Conservation (phyloP, 495 filamentous ascomycete genomes). For the Choiromyces venosus region DNA sequence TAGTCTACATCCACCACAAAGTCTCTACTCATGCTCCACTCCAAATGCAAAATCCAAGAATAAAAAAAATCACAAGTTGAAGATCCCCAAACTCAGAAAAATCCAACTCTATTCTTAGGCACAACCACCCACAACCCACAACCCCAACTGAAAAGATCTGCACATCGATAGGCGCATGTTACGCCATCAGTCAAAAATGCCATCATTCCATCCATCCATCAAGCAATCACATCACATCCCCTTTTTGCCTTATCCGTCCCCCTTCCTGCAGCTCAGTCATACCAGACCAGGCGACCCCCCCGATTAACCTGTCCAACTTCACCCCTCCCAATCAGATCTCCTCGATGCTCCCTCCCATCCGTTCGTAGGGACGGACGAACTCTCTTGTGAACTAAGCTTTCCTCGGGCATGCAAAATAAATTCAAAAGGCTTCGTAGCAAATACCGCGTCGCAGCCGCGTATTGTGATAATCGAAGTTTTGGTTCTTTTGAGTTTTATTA, state of each 20-base stretch:
- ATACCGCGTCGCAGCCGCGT: too few relatives aligned
- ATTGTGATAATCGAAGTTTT: too few relatives aligned
- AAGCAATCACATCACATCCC: neutral
- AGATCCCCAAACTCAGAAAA: neutral
- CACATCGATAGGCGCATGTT: neutral
- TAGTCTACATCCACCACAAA: too few relatives aligned
- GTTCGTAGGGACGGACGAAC: too few relatives aligned
- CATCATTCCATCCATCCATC: neutral
- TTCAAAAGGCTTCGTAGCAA: too few relatives aligned
- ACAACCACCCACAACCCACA: neutral
- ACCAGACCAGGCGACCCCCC: too few relatives aligned
- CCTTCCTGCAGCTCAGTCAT: neutral
- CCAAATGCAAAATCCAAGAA: neutral
- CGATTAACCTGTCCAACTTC: too few relatives aligned
- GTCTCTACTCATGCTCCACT: too few relatives aligned
- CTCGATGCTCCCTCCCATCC: too few relatives aligned
- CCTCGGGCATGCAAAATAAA: too few relatives aligned
- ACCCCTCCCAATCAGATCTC: neutral
- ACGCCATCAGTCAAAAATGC: neutral
- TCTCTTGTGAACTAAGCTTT: too few relatives aligned
- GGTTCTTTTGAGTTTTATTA: too few relatives aligned
- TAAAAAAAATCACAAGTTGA: neutral
- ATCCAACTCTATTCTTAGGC: neutral
- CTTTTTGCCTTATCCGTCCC: neutral
- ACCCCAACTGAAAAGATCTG: neutral